Evolutionary conservation across 345 rosid genomes (phyloP).

Genomic region (Erodium maritimum): DNA sequence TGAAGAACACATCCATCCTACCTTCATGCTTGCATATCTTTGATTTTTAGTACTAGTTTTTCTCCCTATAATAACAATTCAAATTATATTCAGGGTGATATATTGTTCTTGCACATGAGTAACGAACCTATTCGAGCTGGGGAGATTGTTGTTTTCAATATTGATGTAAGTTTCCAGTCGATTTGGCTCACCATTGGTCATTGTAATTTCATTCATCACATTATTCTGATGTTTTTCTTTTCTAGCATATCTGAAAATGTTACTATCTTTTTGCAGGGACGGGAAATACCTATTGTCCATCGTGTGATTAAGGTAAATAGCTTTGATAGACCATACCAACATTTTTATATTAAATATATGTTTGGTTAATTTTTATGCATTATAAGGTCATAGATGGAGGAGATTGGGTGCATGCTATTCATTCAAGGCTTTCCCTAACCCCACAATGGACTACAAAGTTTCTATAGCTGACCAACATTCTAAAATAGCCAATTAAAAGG

Average conservation of each 20-base stretch:
- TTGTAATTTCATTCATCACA: neutral
- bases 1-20: neutral
- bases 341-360: too few relatives aligned
- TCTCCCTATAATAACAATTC: conserved; percentile 4
- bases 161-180: conserved; percentile 48
- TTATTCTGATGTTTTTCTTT: neutral
- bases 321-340: conserved; percentile 3
- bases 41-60: neutral
- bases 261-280: conserved; percentile 46
- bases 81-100: conserved; percentile 62
- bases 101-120: conserved; percentile 84
- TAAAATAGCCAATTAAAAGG: too few relatives aligned
- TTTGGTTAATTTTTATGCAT: neutral
- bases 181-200: neutral
- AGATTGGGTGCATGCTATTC: neutral
- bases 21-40: neutral
- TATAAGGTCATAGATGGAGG: neutral
- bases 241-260: neutral
- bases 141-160: conserved; percentile 89
- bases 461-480: too few relatives aligned
- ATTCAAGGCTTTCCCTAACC: neutral
- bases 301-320: conserved; percentile 77
- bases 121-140: conserved; percentile 92
- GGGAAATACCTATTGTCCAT: conserved; percentile 93
- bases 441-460: too few relatives aligned